Conservation (phyloP, 2,329 filamentous ascomycete species). For the Pseudophaeomoniella oleicola region DNA sequence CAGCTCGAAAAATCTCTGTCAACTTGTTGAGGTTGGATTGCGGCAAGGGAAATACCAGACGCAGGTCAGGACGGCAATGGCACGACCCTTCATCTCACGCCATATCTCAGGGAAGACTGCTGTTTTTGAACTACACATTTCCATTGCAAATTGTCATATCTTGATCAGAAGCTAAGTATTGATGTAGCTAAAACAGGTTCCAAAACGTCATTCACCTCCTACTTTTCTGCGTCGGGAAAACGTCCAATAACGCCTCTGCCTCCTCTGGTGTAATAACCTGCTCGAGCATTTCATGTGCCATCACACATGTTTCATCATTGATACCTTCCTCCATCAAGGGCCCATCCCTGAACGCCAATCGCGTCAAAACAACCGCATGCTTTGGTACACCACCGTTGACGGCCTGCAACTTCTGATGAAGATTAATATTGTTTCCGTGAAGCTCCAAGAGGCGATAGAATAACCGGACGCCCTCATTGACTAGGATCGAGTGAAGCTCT, state of each 20-base stretch:
- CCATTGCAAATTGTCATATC: no score
- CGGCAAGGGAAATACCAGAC: no score
- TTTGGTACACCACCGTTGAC: conserved; percentile 64
- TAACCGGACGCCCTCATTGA: conserved; percentile 47
- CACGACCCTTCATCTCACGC: no score
- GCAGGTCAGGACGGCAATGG: no score
- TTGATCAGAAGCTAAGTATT: no score
- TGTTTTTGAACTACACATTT: no score
- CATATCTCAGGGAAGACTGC: no score
- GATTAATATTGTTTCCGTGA: conserved; percentile 50
- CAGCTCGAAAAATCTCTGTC: no score
- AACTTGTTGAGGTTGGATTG: no score
- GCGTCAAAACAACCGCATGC: conserved; percentile 64
- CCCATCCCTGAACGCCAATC: conserved; percentile 76
- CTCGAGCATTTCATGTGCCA: conserved; percentile 70
- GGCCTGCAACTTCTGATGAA: conserved; percentile 55
- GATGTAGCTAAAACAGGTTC: no score
- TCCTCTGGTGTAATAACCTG: conserved; percentile 68
- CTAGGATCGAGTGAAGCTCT: conserved; percentile 31
- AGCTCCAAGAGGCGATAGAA: conserved; percentile 43
- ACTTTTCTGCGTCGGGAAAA: conserved; percentile 20
- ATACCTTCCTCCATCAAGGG: conserved; percentile 63
- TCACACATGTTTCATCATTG: conserved; percentile 62
- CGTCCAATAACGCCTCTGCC: conserved; percentile 43
- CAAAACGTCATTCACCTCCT: no score